Evolutionary conservation across 2,329 filamentous ascomycete species (phyloP).

Genomic region (Thielaviopsis musarum): DNA sequence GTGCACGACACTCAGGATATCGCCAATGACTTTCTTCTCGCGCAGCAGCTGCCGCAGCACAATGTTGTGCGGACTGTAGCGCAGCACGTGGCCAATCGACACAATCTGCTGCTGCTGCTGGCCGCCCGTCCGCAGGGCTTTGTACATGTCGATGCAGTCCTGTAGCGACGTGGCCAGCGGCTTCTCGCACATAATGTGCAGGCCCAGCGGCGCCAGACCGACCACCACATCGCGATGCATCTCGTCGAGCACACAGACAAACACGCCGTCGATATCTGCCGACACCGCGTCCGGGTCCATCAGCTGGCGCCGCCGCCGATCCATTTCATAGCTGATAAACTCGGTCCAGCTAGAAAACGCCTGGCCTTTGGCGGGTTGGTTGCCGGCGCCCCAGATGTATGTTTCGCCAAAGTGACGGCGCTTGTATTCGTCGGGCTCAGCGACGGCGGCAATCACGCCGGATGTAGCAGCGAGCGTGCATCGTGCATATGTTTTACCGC

Average conservation of each 20-base stretch:
- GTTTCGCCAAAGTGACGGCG: constrained; percentile 49
- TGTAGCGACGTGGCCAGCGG: constrained; percentile 64
- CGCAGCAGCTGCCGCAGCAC: constrained; percentile 63
- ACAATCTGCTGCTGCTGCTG: constrained; percentile 38
- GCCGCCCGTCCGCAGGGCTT: constrained; percentile 28
- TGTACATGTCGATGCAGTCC: constrained; percentile 64
- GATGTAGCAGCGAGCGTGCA: constrained; percentile 48
- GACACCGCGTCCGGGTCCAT: constrained; percentile 30
- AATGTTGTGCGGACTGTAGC: constrained; percentile 88
- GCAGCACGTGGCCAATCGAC: constrained; percentile 81
- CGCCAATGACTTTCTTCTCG: constrained; percentile 60
- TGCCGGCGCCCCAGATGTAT: constrained; percentile 51
- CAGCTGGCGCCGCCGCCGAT: constrained; percentile 35
- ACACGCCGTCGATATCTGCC: constrained; percentile 43
- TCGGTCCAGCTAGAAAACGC: constrained; percentile 58
- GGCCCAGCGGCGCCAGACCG: constrained; percentile 47
- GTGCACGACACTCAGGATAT: constrained; percentile 73
- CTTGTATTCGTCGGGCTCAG: constrained; percentile 67
- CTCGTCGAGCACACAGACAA: constrained; percentile 64
- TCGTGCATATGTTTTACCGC: constrained; percentile 57
- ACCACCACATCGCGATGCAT: constrained; percentile 70
- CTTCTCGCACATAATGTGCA: constrained; percentile 93
- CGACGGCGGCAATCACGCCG: constrained; percentile 58
- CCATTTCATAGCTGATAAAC: constrained; percentile 56
- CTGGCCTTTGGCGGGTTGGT: constrained; percentile 37